These are phyloP conservation scores for Aspergillus sclerotioniger DNA, from an alignment of 495 filamentous ascomycete species.

Conservation along the genomic window DNA sequence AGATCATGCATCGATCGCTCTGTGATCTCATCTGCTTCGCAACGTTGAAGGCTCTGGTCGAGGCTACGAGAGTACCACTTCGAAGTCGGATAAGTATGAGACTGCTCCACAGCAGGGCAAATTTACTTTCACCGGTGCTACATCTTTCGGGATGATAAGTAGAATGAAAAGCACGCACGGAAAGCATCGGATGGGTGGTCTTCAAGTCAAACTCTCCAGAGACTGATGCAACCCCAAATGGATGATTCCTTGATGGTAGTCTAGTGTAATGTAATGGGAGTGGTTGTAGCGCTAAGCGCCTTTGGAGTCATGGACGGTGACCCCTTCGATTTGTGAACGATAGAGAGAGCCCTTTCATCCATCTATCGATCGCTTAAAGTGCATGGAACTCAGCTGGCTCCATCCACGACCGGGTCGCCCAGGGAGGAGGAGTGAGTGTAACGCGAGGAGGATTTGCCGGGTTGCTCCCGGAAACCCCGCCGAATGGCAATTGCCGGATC, in stretches of 20 bases:
- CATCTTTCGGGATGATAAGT: not conserved
- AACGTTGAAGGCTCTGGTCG: not conserved
- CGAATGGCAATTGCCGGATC: not conserved
- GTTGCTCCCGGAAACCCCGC: not conserved
- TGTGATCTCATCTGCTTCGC: not conserved
- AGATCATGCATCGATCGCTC: not conserved
- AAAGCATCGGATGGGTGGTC: not conserved
- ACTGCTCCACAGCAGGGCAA: not conserved
- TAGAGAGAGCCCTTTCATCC: no score
- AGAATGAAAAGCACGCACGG: not conserved
- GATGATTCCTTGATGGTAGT: not conserved
- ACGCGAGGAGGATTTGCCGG: not conserved
- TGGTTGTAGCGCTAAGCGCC: not conserved
- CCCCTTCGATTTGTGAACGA: no score
- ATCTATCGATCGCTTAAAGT: no score
- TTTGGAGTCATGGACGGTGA: not conserved
- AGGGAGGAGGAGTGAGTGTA: not conserved
- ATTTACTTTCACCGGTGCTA: not conserved
- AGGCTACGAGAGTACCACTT: not conserved
- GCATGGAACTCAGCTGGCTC: no score
- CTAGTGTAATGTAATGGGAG: not conserved
- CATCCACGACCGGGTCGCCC: not conserved
- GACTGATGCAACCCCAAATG: slow-evolving; percentile 4
- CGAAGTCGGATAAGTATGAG: not conserved
- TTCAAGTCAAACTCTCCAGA: not conserved